phyloP scores from a whole-genome alignment of 305 asterid species.

The Fraxinus nigra region DNA sequence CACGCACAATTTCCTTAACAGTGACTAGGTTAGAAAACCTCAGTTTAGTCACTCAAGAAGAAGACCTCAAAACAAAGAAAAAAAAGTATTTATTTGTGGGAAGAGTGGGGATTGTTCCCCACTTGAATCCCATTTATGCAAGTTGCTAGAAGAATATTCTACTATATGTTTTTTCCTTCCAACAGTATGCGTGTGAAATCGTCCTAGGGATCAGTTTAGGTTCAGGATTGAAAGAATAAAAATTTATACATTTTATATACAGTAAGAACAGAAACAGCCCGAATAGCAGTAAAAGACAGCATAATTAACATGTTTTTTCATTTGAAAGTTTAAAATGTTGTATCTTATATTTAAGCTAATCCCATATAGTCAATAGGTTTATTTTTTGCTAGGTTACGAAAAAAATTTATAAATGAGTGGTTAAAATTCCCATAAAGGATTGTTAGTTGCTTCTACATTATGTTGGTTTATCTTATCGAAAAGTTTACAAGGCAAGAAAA shows the following conservation, averaged over 20 bases:
- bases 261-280: not conserved
- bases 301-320: not conserved
- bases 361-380: not conserved
- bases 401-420: not conserved
- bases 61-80: not conserved
- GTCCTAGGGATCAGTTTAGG: conserved; percentile 17
- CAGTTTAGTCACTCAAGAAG: not conserved
- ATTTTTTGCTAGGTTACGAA: not conserved
- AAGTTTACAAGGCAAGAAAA: not conserved
- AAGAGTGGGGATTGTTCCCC: not conserved
- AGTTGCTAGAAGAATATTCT: not conserved
- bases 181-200: conserved; percentile 5
- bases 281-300: not conserved
- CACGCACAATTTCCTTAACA: not conserved
- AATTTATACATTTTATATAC: no score
- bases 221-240: not conserved
- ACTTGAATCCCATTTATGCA: not conserved
- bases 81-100: not conserved
- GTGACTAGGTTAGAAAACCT: not conserved
- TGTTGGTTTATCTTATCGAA: not conserved
- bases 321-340: not conserved
- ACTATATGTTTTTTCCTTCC: not conserved
- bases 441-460: not conserved
- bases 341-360: not conserved
- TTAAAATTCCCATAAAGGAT: not conserved